Conservation (phyloP, 257 asterid genomes). For the Solanum etuberosum region DNA sequence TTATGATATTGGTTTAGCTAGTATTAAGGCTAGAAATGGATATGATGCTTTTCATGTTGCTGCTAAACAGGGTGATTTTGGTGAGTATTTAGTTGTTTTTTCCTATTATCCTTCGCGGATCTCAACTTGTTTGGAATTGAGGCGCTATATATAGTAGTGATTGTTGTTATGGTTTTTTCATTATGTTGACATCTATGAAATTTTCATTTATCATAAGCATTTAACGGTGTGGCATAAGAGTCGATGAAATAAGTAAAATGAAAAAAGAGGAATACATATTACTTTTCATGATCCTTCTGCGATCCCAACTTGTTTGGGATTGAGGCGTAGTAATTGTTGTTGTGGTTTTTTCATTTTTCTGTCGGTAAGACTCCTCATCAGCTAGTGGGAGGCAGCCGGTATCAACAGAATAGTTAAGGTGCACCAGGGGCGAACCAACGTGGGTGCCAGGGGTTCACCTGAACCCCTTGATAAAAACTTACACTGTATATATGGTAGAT, state of each 20-base stretch:
- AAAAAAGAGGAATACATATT: not conserved
- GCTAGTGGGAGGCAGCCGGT: not conserved
- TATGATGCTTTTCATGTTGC: conserved; percentile 76
- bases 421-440: too few species aligned
- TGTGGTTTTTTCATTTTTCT: not conserved
- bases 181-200: not conserved
- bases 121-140: not conserved
- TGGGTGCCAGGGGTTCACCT: too few species aligned
- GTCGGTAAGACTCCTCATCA: not conserved
- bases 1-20: conserved; percentile 42
- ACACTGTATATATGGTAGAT: too few species aligned
- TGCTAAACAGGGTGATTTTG: conserved; percentile 58
- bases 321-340: not conserved
- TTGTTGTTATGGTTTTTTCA: not conserved
- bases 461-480: too few species aligned
- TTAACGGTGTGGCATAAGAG: not conserved
- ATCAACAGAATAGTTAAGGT: not conserved
- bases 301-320: not conserved
- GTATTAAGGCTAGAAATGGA: conserved; percentile 60
- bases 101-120: not conserved
- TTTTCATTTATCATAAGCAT: not conserved
- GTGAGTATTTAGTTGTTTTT: conserved; percentile 13
- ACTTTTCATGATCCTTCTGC: too few species aligned
- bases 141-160: not conserved
- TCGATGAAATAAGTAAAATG: not conserved